Evolutionary conservation across 2,329 filamentous ascomycete species (phyloP), one percentile per base, ranked within the genome.

Genomic region (Fusarium sp.): DNA sequence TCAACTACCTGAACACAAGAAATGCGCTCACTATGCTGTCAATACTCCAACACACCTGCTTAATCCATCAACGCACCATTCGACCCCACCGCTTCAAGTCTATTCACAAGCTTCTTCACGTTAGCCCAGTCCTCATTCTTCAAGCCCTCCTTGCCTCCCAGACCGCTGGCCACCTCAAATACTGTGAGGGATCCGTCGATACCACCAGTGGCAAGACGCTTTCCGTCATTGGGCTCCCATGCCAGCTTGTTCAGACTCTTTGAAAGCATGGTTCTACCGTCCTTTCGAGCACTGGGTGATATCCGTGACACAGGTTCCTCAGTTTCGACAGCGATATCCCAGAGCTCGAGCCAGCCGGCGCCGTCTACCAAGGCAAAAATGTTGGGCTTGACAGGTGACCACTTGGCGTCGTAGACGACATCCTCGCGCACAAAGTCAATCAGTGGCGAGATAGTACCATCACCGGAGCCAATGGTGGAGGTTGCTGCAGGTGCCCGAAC

Each of bases 341-440:
- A 99, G 59, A 99, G 88, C 84, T 99, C 97, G 20, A 99, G 87
- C 83, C 92, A 93, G 34, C 96, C 97, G 3, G 94, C 94, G 37
- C 96, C 96, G 77, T 99, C 97, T 3, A 98, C 96, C 22, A 97
- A 90, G 2, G 94, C 94, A 83, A 99, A 99, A 10, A 99, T 94
- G 40, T 95, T 95, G 0, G 96, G 96, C 81, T 96, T 96, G 74
- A 96, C 90, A 0, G 96, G 96, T 16, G 94, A 97, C 97, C 97
- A 99, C 62, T 92, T 93, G 4, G 94, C 95, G 81, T 98, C 96
- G 84, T 99, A 99, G 61, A 99, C 95, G 22, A 98, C 92, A 79
- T 99, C 97, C 84, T 99, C 97, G 64, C 96, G 93, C 22, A 93
- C 92, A 79, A 99, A 94, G 73, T 98, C 95, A 14, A 98, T 88